Evolutionary conservation across 805 yeast genomes (phyloP).

Genomic region (Candida tammaniensis): DNA sequence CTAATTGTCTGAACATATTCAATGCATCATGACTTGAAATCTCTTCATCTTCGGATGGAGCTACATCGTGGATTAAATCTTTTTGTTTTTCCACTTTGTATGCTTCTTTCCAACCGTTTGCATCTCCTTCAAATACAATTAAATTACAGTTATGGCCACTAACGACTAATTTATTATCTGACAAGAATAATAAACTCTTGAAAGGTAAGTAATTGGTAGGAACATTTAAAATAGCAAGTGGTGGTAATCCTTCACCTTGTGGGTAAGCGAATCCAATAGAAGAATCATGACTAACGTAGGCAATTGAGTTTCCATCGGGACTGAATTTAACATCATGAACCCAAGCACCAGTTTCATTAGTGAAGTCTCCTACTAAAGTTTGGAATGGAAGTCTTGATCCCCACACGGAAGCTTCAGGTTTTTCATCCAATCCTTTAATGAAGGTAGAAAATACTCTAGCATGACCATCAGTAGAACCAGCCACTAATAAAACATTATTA

Average conservation of each 20-base stretch:
- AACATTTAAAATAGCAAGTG: conserved; percentile 53
- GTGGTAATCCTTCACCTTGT: conserved; percentile 59
- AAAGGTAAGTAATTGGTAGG: conserved; percentile 77
- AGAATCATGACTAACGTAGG: conserved; percentile 84
- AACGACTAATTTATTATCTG: conserved; percentile 66
- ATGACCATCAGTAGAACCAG: conserved; percentile 66
- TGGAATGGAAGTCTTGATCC: conserved; percentile 95
- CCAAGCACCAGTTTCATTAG: conserved; percentile 76
- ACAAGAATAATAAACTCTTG: conserved; percentile 67
- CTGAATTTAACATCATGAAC: conserved; percentile 87
- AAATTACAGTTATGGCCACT: conserved; percentile 96
- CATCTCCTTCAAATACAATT: conserved; percentile 73
- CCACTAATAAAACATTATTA: conserved; percentile 80
- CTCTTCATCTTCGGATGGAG: conserved; percentile 39
- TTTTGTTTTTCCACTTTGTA: conserved; percentile 52
- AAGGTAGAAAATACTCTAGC: conserved; percentile 50
- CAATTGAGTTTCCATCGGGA: conserved; percentile 74
- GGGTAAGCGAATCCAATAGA: conserved; percentile 80
- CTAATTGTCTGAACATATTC: conserved; percentile 93
- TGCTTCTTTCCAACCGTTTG: conserved; percentile 60
- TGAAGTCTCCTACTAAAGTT: conserved; percentile 80
- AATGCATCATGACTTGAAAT: conserved; percentile 73
- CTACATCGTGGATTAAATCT: conserved; percentile 44
- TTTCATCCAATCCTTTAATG: conserved; percentile 82
- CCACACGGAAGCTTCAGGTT: conserved; percentile 83